phyloP scores from a whole-genome alignment of 768 basidiomycete species.

The Boletus edulis region DNA sequence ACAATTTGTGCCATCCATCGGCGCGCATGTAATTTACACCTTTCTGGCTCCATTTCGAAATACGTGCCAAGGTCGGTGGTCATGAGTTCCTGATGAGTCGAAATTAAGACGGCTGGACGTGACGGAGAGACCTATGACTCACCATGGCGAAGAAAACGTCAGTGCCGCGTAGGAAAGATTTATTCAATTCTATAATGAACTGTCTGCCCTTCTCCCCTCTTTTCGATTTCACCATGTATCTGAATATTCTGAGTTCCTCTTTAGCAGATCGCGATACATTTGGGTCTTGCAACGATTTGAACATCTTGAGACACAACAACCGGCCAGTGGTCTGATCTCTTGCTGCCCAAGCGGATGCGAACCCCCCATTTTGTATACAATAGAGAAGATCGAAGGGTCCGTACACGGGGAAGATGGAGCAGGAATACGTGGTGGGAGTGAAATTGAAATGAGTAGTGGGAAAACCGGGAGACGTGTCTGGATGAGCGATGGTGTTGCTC shows the following conservation, averaged over 20 bases:
- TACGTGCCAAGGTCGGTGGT: slow-evolving; percentile 34
- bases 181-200: slow-evolving; percentile 41
- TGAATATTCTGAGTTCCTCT: slow-evolving; percentile 37
- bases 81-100: slow-evolving; percentile 39
- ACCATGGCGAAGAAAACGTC: slow-evolving; percentile 41
- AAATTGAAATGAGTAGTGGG: background rate
- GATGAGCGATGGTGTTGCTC: background rate
- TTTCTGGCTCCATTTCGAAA: slow-evolving; percentile 21
- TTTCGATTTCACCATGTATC: slow-evolving; percentile 29
- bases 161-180: slow-evolving; percentile 31
- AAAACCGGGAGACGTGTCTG: background rate
- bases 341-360: slow-evolving; percentile 22
- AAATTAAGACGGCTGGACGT: background rate
- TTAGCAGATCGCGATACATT: slow-evolving; percentile 17
- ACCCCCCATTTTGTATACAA: slow-evolving; percentile 19
- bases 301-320: slow-evolving; percentile 40
- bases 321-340: slow-evolving; percentile 28
- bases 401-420: slow-evolving; percentile 18
- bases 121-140: slow-evolving; percentile 4
- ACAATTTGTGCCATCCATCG: slow-evolving; percentile 44
- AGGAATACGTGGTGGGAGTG: background rate
- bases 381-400: slow-evolving; percentile 26
- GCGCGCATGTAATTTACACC: slow-evolving; percentile 28
- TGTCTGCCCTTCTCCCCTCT: slow-evolving; percentile 20
- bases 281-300: slow-evolving; percentile 14